Evolutionary conservation across 352 stramenopile species (phyloP).

Genomic region (Phytophthora cajani): DNA sequence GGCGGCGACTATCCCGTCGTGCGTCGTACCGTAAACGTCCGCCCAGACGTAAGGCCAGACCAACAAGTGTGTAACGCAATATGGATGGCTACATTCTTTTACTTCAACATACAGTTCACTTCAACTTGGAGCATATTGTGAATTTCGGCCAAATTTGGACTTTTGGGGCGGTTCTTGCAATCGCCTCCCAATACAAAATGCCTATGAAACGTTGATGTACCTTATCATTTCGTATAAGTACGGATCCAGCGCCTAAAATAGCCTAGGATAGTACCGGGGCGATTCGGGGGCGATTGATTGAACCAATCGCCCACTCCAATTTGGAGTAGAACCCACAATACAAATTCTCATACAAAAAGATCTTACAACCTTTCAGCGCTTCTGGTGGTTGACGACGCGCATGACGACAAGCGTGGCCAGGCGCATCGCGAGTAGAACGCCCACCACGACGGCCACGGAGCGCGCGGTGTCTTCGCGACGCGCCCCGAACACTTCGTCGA

Average conservation of each 20-base stretch:
- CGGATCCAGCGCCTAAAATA: too few species aligned
- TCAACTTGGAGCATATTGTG: conserved; percentile 6
- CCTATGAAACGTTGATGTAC: too few species aligned
- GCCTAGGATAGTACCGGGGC: too few species aligned
- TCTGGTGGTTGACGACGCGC: conserved; percentile 71
- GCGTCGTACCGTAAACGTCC: conserved; percentile 3
- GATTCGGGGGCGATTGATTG: too few species aligned
- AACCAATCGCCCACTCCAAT: too few species aligned
- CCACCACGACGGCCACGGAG: conserved; percentile 60
- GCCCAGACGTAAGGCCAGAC: conserved; percentile 31
- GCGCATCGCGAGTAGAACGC: conserved; percentile 56
- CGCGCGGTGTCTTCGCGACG: conserved; percentile 49
- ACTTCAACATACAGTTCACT: conserved; percentile 27
- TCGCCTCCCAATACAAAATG: too few species aligned
- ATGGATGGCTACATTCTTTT: conserved; percentile 7
- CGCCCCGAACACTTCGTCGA: conserved; percentile 64
- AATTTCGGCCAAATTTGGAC: too few species aligned
- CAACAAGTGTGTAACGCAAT: background rate
- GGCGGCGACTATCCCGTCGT: conserved; percentile 21
- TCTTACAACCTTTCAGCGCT: conserved; percentile 36
- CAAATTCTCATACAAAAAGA: background rate
- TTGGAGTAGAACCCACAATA: background rate
- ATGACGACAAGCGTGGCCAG: conserved; percentile 59
- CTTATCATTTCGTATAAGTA: too few species aligned
- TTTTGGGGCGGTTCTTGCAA: too few species aligned